Base-by-base conservation (phyloP, 1,139 yeast genomes). In the Schwanniomyces etchellsii region DNA sequence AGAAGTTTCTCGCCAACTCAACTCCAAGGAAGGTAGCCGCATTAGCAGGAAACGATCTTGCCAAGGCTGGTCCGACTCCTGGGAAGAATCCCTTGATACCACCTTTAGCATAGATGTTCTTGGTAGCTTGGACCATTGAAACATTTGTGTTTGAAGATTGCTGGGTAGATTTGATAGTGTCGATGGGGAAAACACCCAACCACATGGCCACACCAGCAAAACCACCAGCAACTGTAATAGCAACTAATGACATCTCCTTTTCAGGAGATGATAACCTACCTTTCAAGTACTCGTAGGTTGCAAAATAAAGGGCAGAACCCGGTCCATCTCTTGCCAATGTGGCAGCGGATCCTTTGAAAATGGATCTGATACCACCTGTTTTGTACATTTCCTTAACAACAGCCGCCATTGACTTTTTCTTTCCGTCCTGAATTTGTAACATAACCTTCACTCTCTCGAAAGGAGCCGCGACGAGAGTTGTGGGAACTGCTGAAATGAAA, bases 1-100 rank as follows among this genome's bases (percentile, higher is more conserved):
- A 75, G 44, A 80, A 68, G 38, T 76, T 72, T 58, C 81, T 84
- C 10, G 95, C 88, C 36, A 89, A 52, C 55, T 91, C 98, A 27
- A 91, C 97, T 32, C 97, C 98, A 28, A 88, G 74, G 64, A 91
- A 91, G 3, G 97, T 89, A 14, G 97, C 97, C 13, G 97, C 97
- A 55, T 91, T 91, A 15, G 97, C 96, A 3, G 97, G 97, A 83
- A 91, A 89, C 16, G 95, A 81, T 56, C 98, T 76, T 26, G 88
- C 77, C 49, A 91, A 66, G 2, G 97, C 97, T 9, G 98, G 97
- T 0, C 96, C 97, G 20, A 91, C 71, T 37, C 97, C 97, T 1
- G 97, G 97, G 86, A 88, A 91, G 65, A 91, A 91, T 0, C 94
- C 96, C 54, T 79, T 82, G 44, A 88, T 43, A 16, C 97, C 97